Evolutionary conservation across 2,329 filamentous ascomycete species (phyloP), one percentile per base, ranked within the genome.

Genomic region (Huntiella savannae): DNA sequence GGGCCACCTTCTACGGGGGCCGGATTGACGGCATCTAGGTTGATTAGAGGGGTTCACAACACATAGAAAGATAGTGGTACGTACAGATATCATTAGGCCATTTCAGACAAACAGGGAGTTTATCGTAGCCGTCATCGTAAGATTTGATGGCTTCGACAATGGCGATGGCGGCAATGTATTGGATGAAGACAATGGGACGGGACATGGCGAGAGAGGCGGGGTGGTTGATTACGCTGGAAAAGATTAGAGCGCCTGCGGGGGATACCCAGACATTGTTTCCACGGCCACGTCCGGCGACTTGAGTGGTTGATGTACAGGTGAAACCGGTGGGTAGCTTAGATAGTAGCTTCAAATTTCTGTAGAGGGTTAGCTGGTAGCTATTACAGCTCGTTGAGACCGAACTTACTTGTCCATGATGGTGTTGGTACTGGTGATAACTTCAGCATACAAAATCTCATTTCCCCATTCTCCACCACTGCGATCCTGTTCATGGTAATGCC

Each of bases 71-170:
- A 36, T 10, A 10, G 15, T 36, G 16, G 13, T 4, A 61, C 69
- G 60, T 61, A 78, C 76, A 88, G 46, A 98, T 83, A 57, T 98
- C 91, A 56, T 98, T 98, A 8, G 91, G 91, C 91, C 91, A 98
- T 61, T 98, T 98, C 32, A 98, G 64, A 58, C 82, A 86, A 36
- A 98, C 70, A 1, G 83, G 82, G 4, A 96, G 60, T 0, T 75
- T 67, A 4, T 74, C 68, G 60, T 92, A 96, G 5, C 79, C 83
- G 2, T 62, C 62, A 42, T 79, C 85, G 57, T 96, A 96, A 19
- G 69, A 71, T 52, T 82, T 79, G 51, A 96, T 78, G 0, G 84
- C 88, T 51, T 83, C 74, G 2, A 92, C 80, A 37, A 88, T 81
- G 36, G 91, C 87, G 40, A 98, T 74, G 1, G 86, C 87, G 0